Evolutionary conservation across 192 early-diverging fungal species (phyloP).

Genomic region (Bifiguratus adelaidae): DNA sequence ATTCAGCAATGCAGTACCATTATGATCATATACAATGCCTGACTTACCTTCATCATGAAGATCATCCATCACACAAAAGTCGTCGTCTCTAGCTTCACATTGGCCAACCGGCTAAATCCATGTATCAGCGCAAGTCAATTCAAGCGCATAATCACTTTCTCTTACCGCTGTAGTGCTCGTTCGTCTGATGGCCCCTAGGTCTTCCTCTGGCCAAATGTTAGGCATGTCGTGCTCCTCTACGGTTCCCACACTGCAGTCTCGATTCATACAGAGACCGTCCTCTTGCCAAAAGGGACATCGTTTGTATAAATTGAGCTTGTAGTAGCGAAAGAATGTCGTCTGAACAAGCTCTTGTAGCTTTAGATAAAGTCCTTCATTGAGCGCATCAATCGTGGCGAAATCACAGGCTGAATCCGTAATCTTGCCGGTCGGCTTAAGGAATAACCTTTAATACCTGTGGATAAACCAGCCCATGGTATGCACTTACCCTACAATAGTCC

Average conservation of each 20-base stretch:
- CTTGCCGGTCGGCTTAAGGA: slow-evolving; percentile 33
- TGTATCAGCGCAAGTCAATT: no score
- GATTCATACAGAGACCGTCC: slow-evolving; percentile 46
- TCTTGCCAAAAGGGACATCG: slow-evolving; percentile 69
- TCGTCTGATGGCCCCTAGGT: no score
- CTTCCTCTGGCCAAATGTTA: no score
- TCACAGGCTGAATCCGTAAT: slow-evolving; percentile 59
- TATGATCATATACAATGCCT: no score
- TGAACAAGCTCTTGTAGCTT: slow-evolving; percentile 67
- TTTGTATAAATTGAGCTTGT: slow-evolving; percentile 70
- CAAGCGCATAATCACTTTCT: no score
- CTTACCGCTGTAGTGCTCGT: no score
- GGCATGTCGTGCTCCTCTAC: slow-evolving; percentile 32
- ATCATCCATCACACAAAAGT: no score
- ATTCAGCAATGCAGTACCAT: no score
- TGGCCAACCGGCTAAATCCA: no score
- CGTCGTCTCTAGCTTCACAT: no score
- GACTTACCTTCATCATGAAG: no score
- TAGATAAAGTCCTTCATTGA: slow-evolving; percentile 62
- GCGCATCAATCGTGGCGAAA: slow-evolving; percentile 60
- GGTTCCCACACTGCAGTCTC: slow-evolving; percentile 59
- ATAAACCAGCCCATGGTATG: not conserved
- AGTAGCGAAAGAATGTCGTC: slow-evolving; percentile 86
- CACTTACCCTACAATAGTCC: slow-evolving; percentile 35
- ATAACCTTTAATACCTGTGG: not conserved